Base-by-base conservation (phyloP, 2,329 filamentous ascomycete genomes). In the Ceratocystis huliohia region DNA sequence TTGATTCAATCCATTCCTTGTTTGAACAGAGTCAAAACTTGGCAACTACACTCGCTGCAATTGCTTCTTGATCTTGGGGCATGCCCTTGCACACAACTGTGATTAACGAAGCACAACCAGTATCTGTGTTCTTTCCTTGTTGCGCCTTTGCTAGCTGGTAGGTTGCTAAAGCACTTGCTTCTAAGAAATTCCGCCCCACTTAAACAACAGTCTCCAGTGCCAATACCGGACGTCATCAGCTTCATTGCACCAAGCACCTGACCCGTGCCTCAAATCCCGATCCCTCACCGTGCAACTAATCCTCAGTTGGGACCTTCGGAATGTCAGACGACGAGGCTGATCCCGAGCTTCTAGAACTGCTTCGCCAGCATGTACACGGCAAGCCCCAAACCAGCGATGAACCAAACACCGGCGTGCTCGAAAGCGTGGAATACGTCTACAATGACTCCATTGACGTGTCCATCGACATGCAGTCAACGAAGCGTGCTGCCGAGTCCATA, bases 291-390 rank as follows among this genome's bases (percentile, higher is more conserved):
- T 15, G 22, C 15, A 22, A 25, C 22, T 25, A 5, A 7, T 28
- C 3, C 46, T 46, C 33, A 6, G 1, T 20, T 37, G 17, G 20
- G 2, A 41, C 57, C 13, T 5, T 62, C 69, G 78, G 62, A 71
- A 95, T 95, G 89, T 95, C 90, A 61, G 91, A 96, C 78, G 90
- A 96, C 75, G 93, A 96, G 75, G 87, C 88, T 61, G 93, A 96
- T 73, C 87, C 84, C 50, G 92, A 96, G 76, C 85, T 97, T 59
- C 81, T 96, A 22, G 91, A 87, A 70, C 86, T 96, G 22, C 83
- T 97, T 15, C 87, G 91, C 65, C 85, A 94, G 74, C 89, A 91
- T 69, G 81, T 95, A 57, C 76, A 88, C 65, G 83, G 85, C 65
- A 82, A 82, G 66, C 77, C 80, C 22, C 75, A 78, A 30, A 73